Evolutionary conservation across 805 yeast species (phyloP), one percentile per base, ranked within the genome.

Genomic region (Metschnikowia matae): DNA sequence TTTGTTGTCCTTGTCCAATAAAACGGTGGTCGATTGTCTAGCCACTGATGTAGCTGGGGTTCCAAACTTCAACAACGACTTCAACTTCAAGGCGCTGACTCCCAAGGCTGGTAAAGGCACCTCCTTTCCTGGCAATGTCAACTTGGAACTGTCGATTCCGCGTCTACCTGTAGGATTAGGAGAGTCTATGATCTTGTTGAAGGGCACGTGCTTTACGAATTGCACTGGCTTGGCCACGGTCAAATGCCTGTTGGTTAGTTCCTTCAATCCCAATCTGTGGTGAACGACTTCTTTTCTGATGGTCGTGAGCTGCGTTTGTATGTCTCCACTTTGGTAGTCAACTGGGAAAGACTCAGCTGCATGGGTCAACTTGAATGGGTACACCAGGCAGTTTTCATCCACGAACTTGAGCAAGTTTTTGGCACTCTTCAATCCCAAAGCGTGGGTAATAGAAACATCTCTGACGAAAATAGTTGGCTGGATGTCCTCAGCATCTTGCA

Each of bases 281-380:
- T 80, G 71, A 61, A 75, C 80, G 58, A 86, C 68, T 56, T 85
- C 89, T 31, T 42, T 68, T 54, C 75, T 73, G 55, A 83, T 71
- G 21, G 66, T 49, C 39, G 65, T 69, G 55, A 81, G 65, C 63
- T 77, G 81, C 17, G 70, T 70, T 14, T 54, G 58, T 26, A 70
- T 57, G 47, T 74, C 59, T 26, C 67, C 67, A 37, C 58, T 54
- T 38, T 71, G 62, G 20, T 49, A 45, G 43, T 78, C 69, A 21
- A 84, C 67, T 49, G 91, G 91, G 78, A 84, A 85, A 38, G 68
- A 60, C 21, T 75, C 73, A 14, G 89, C 78, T 43, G 88, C 71
- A 69, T 88, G 85, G 36, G 89, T 77, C 58, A 91, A 77, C 69
- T 89, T 92, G 77, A 92, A 89, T 50, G 99, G 98, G 68, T 82